phyloP scores from a whole-genome alignment of 2,329 filamentous ascomycete species.

The Diaporthe citrichinensis region DNA sequence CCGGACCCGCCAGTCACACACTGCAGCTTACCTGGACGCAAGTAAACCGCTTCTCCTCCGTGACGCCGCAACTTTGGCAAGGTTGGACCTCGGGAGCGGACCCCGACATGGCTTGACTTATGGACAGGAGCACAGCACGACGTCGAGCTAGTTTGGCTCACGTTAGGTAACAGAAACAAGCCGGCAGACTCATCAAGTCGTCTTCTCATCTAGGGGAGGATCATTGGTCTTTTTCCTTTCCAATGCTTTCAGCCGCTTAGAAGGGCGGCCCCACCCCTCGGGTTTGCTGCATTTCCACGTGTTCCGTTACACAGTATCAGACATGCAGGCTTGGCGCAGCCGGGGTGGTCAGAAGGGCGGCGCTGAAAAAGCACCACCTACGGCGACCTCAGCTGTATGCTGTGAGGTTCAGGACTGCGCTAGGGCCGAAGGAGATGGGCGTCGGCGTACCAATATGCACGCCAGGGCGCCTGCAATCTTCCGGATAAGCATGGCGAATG shows the following conservation, averaged over 20 bases:
- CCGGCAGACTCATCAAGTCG: not conserved
- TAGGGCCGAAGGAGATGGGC: conserved; percentile 8
- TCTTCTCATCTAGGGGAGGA: not conserved
- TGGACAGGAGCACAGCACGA: not conserved
- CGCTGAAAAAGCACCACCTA: not conserved
- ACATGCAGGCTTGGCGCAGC: conserved; percentile 28
- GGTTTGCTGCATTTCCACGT: conserved; percentile 21
- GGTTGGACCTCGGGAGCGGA: not conserved
- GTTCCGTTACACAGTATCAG: conserved; percentile 29
- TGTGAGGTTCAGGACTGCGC: not conserved
- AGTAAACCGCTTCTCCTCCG: conserved; percentile 9
- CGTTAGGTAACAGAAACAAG: conserved; percentile 21
- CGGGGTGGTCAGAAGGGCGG: conserved; percentile 14
- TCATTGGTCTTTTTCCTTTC: not conserved
- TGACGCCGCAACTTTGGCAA: conserved; percentile 13
- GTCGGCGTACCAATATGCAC: not conserved
- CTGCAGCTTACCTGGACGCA: not conserved
- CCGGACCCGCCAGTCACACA: not conserved
- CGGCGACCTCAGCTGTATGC: not conserved
- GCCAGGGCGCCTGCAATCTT: conserved; percentile 10
- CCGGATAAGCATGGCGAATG: conserved; percentile 7
- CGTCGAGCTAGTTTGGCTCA: not conserved
- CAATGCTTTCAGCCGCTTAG: not conserved
- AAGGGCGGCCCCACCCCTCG: not conserved
- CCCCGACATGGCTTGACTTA: conserved; percentile 11